Evolutionary conservation across 1,284 basidiomycete genomes (phyloP), one percentile per base, ranked within the genome.

Genomic region (Sporisorium iseilematis-ciliati): DNA sequence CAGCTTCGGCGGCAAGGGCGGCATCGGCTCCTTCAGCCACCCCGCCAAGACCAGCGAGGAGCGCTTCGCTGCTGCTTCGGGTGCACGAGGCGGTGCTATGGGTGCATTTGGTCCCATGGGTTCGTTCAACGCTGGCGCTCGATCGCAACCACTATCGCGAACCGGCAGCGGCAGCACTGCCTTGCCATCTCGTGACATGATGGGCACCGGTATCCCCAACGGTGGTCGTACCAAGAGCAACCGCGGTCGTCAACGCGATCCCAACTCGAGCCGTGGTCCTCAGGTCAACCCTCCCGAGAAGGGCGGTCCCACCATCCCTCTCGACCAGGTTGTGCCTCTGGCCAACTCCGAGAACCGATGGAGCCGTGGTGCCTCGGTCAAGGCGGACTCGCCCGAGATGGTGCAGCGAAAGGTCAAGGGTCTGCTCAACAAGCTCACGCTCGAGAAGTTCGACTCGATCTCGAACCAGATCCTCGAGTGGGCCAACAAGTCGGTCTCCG

Each of bases 401-500:
- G 93, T 97, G 35, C 93, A 96, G 82, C 91, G 94, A 67, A 97
- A 97, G 88, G 95, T 98, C 88, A 95, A 94, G 87, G 88, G 88
- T 57, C 87, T 97, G 70, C 91, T 99, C 82, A 98, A 98, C 90
- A 97, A 96, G 88, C 90, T 98, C 53, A 96, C 95, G 1, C 92
- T 95, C 89, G 94, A 97, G 88, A 94, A 93, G 85, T 98, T 98
- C 88, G 94, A 96, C 79, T 92, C 92, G 7, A 97, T 98, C 82
- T 95, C 92, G 6, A 90, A 92, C 81, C 93, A 97, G 86, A 94
- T 97, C 83, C 92, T 97, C 75, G 87, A 89, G 20, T 97, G 93
- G 93, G 95, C 94, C 48, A 97, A 98, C 90, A 94, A 91, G 88
- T 94, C 93, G 7, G 91, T 92, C 86, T 89, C 91, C 78, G 95